Evolutionary conservation across 2,329 filamentous ascomycete genomes (phyloP), one percentile per base, ranked within the genome.

Genomic region (Monilinia fructicola): DNA sequence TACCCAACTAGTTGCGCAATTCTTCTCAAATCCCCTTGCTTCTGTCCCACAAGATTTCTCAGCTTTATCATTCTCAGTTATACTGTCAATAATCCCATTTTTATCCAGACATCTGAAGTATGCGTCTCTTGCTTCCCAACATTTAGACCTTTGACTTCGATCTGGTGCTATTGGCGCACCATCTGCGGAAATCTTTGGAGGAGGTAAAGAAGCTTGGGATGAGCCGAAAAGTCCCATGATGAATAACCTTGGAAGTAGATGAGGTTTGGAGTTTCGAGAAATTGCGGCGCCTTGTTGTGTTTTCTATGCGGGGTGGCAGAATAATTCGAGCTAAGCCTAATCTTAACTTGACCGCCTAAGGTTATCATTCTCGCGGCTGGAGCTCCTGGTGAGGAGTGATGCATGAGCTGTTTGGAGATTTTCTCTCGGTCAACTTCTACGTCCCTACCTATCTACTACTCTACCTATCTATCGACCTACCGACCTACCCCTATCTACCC

Each of bases 1-100:
- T 79, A 96, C 95, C 95, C 95, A 99, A 76, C 93, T 93, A 68
- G 83, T 84, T 23, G 93, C 92, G 78, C 95, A 99, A 76, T 94
- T 91, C 73, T 84, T 84, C 79, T 96, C 92, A 74, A 98, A 96
- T 67, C 82, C 84, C 62, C 78, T 80, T 61, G 87, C 79, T 73
- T 91, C 85, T 58, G 79, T 77, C 42, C 81, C 81, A 75, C 90
- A 93, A 62, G 83, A 81, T 69, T 82, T 83, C 69, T 80, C 79
- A 64, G 81, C 84, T 65, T 84, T 84, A 65, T 80, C 79, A 74
- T 81, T 84, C 67, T 82, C 80, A 74, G 79, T 82, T 67, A 92
- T 82, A 63, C 86, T 85, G 78, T 99, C 93, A 71, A 97, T 78
- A 72, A 99, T 94, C 75, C 84, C 81, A 81, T 93, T 84, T 71